These are phyloP conservation scores for Schizosaccharomyces versatilis DNA, from an alignment of 1,139 yeast genomes.

Conservation along the genomic window DNA sequence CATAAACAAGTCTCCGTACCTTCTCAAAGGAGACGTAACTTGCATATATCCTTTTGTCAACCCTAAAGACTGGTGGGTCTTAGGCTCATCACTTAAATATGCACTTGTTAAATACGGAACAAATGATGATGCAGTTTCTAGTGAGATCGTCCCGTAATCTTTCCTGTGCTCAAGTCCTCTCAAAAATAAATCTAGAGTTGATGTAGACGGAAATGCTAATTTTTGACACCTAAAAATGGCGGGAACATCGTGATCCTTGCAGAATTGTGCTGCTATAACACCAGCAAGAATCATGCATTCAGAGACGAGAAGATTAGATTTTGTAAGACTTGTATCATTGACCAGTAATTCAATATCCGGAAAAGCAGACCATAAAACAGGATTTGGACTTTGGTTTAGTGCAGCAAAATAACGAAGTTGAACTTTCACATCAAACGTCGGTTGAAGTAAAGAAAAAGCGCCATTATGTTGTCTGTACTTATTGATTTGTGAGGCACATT, in stretches of 20 bases:
- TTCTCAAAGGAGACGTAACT: not conserved
- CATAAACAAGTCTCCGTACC: not conserved
- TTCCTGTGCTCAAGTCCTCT: not conserved
- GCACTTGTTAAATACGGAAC: not conserved
- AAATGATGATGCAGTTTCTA: not conserved
- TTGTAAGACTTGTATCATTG: not conserved
- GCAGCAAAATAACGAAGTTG: not conserved
- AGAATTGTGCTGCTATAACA: not conserved
- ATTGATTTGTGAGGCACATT: not conserved
- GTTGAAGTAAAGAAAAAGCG: not conserved
- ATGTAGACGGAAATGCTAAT: not conserved
- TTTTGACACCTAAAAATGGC: not conserved
- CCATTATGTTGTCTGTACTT: not conserved
- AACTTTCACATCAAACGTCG: not conserved
- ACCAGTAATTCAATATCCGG: not conserved
- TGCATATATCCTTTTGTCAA: not conserved
- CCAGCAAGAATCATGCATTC: conserved; percentile 1
- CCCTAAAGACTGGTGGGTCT: not conserved
- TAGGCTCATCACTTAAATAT: not conserved
- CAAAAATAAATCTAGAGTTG: too few species aligned
- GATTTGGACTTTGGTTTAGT: not conserved
- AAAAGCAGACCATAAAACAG: not conserved
- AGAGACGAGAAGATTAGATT: not conserved
- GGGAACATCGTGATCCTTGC: not conserved
- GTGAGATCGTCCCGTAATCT: not conserved